A percentile compares a stretch with the other conserved stretches of the same genome.
Conservation (phyloP, 257 asterid genomes). For the Nicotiana sylvestris region DNA sequence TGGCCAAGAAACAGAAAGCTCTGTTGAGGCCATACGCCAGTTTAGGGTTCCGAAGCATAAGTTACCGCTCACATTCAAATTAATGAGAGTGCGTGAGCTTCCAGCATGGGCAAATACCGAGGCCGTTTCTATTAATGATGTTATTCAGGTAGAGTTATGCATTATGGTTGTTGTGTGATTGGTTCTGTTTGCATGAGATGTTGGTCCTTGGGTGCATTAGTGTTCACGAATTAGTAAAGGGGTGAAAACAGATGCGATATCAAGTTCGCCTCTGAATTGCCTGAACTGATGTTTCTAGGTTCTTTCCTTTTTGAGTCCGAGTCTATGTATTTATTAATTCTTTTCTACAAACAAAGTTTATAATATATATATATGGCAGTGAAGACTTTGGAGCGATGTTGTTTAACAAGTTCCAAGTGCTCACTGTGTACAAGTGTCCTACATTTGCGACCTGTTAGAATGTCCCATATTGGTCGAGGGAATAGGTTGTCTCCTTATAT, state of each 20-base stretch:
- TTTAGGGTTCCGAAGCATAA: constrained; percentile 50
- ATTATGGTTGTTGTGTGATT: not conserved
- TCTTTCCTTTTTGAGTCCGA: not conserved
- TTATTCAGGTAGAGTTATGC: constrained; percentile 52
- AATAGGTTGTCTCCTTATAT: not conserved
- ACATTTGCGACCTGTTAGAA: not conserved
- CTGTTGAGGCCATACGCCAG: constrained; percentile 42
- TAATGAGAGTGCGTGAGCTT: constrained; percentile 68
- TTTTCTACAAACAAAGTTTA: not conserved
- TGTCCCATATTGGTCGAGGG: not conserved
- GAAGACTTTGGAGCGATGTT: not conserved
- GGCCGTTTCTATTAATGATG: constrained; percentile 79
- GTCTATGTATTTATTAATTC: not conserved
- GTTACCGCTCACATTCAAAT: constrained; percentile 56
- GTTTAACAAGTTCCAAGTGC: not conserved
- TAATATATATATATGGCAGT: not conserved
- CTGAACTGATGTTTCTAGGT: not conserved
- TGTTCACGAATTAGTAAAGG: not conserved
- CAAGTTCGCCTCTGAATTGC: not conserved
- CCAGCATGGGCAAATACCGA: constrained; percentile 93
- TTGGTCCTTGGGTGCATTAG: not conserved
- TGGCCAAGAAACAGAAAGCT: constrained; percentile 20
- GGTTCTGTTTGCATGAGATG: not conserved
- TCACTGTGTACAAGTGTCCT: not conserved
- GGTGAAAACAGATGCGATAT: not conserved